Evolutionary conservation across 306 rosid genomes (phyloP), one percentile per base, ranked within the genome.

Genomic region (Fagus crenata): DNA sequence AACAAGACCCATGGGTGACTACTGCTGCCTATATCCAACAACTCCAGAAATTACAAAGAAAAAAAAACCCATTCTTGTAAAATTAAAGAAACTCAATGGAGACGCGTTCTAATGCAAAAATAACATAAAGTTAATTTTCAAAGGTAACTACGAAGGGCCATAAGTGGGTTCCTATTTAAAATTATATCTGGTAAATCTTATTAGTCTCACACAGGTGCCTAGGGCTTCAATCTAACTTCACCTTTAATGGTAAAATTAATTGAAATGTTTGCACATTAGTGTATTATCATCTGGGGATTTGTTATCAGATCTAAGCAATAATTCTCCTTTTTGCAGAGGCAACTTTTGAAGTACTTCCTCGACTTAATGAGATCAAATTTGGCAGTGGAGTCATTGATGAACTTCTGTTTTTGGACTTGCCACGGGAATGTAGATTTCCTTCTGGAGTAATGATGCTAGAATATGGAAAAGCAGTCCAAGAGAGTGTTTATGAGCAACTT

Each of bases 361-460:
- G 97, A 84, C 96, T 96, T 40, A 91, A 90, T 75, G 97, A 91
- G 82, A 93, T 96, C 83, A 96, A 96, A 84, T 96, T 91, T 86
- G 97, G 90, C 42, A 90, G 99, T 78, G 99, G 99, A 33, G 94
- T 96, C 78, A 91, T 89, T 0, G 99, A 96, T 74, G 99, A 96
- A 77, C 96, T 96, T 69, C 8, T 96, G 73, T 92, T 89, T 86
- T 67, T 96, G 90, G 99, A 96, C 81, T 70, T 86, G 87, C 98
- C 99, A 0, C 93, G 89, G 13, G 99, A 96, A 90, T 33, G 17
- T 59, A 87, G 93, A 83, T 90, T 86, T 85, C 35, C 90, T 31
- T 89, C 97, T 65, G 97, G 98, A 70, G 36, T 80, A 18, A 91
- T 96, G 99, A 83, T 89, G 94, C 76, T 96, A 89, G 99, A 96